Conservation (phyloP, 768 basidiomycete species). For the Mycena metata region DNA sequence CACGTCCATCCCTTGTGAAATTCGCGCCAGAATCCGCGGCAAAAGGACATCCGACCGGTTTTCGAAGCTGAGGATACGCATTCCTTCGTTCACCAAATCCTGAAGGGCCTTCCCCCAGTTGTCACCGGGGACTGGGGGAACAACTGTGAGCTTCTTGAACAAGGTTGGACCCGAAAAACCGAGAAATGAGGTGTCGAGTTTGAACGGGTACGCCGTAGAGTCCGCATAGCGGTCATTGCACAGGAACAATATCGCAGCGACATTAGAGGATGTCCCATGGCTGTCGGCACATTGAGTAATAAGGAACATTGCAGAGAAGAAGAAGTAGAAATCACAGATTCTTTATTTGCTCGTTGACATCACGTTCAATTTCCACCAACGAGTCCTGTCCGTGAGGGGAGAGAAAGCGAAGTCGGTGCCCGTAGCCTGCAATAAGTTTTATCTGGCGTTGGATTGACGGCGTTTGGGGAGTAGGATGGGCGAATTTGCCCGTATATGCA, state of each 20-base stretch:
- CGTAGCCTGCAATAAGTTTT: not conserved
- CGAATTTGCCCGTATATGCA: not conserved
- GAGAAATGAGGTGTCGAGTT: not conserved
- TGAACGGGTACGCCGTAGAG: not conserved
- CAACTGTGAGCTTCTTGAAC: slow-evolving; percentile 1
- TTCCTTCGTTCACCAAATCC: not conserved
- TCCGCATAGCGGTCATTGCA: not conserved
- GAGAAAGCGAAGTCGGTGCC: not conserved
- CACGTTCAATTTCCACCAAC: not conserved
- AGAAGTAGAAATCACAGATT: not conserved
- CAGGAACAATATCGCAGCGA: slow-evolving; percentile 7
- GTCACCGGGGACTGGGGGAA: not conserved
- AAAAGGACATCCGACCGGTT: not conserved
- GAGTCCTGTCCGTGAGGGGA: not conserved
- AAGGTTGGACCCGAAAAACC: slow-evolving; percentile 4
- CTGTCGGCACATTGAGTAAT: not conserved
- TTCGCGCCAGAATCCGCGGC: not conserved
- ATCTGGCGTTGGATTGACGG: not conserved
- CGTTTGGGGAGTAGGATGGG: not conserved
- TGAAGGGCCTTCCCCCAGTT: not conserved
- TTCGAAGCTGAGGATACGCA: slow-evolving; percentile 1
- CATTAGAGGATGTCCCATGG: not conserved
- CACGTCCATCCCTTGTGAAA: not conserved
- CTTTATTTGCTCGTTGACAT: not conserved
- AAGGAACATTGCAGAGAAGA: not conserved